Base-by-base conservation (phyloP, 1,139 yeast genomes). In the Hyphopichia pseudoburtonii region DNA sequence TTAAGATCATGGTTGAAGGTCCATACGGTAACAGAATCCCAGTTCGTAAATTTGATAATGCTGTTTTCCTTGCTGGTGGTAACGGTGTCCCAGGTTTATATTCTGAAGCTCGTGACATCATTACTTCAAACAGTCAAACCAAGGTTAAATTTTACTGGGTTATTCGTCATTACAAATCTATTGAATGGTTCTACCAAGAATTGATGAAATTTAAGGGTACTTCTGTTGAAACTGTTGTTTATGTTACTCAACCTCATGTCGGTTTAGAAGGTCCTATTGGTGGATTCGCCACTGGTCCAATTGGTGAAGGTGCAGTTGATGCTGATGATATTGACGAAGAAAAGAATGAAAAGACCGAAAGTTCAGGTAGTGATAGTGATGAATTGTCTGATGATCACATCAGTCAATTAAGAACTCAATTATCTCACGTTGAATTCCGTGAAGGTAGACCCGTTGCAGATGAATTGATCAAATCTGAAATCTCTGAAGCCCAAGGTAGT, bases 31-130 rank as follows among this genome's bases (percentile, higher is more conserved):
- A 50, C 23, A 50, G 51, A 24, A 36, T 54, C 16, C 58, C 70
- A 17, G 47, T 64, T 33, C 71, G 72, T 38, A 66, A 75, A 38
- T 83, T 75, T 52, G 80, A 78, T 36, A 74, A 72, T 37, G 63
- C 72, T 3, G 56, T 82, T 15, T 65, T 84, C 33, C 49, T 84
- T 37, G 80, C 71, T 30, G 86, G 89, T 43, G 92, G 92, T 34
- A 82, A 82, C 42, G 95, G 95, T 47, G 71, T 86, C 45, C 85
- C 95, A 2, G 73, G 73, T 18, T 47, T 66, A 35, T 67, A 57
- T 44, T 54, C 60, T 21, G 67, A 66, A 47, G 67, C 66, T 12
- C 45, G 47, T 30, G 51, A 52, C 32, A 46, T 63, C 39, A 59
- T 57, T n/a, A 40, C 37, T 26, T 43, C 43, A 25, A 36, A 44